phyloP scores from a whole-genome alignment of 495 filamentous ascomycete genomes.

The Pyronema domesticum region DNA sequence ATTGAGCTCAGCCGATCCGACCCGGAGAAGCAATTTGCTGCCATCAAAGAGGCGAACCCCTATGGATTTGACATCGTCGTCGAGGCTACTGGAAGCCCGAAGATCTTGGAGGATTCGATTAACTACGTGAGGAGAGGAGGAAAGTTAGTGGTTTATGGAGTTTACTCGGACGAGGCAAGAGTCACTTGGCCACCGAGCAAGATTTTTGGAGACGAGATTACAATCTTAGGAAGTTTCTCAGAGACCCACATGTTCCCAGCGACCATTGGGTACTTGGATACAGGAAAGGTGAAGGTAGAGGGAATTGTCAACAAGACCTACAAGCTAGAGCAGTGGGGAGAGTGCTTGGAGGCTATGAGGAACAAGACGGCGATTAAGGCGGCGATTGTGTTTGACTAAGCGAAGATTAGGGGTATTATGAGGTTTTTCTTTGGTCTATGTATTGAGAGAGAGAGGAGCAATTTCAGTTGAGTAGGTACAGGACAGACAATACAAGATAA shows the following conservation, averaged over 20 bases:
- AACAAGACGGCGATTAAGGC: constrained; percentile 59
- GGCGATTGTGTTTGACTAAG: constrained; percentile 48
- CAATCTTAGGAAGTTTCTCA: constrained; percentile 50
- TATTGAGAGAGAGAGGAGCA: background rate
- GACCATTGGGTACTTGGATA: constrained; percentile 51
- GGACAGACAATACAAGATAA: too few species aligned
- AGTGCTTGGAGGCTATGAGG: constrained; percentile 37
- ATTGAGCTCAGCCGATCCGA: constrained; percentile 41
- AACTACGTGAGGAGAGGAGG: constrained; percentile 51
- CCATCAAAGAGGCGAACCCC: constrained; percentile 46
- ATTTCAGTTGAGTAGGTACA: too few species aligned
- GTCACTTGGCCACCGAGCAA: constrained; percentile 50
- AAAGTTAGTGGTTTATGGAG: constrained; percentile 51
- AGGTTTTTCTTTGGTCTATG: background rate
- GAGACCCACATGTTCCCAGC: constrained; percentile 59
- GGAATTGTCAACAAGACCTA: constrained; percentile 39
- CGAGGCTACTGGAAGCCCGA: constrained; percentile 44
- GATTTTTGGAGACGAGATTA: constrained; percentile 49
- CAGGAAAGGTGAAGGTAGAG: constrained; percentile 42
- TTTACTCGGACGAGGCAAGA: constrained; percentile 41
- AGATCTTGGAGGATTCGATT: constrained; percentile 51
- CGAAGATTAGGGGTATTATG: background rate
- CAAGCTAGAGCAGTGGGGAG: constrained; percentile 35
- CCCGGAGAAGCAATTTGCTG: constrained; percentile 37
- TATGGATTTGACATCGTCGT: constrained; percentile 57